Evolutionary conservation across 2,329 filamentous ascomycete genomes (phyloP).

Genomic region (Colletotrichum cereale): DNA sequence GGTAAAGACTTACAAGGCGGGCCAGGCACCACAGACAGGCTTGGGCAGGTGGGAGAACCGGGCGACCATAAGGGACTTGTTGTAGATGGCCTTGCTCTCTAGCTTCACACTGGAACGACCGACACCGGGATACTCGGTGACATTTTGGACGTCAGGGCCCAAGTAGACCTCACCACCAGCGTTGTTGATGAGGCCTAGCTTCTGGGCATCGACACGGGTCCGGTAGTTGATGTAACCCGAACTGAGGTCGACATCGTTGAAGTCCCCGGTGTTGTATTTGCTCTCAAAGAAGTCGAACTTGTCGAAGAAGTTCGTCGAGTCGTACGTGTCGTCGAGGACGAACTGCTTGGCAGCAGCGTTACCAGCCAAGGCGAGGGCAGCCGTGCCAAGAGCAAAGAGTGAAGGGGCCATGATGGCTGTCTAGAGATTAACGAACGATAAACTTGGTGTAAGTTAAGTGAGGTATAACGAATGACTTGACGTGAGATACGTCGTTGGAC

Average conservation of each 20-base stretch:
- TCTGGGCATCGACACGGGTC: conserved; percentile 49
- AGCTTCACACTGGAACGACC: conserved; percentile 72
- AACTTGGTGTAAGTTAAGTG: conserved; percentile 40
- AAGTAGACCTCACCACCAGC: conserved; percentile 53
- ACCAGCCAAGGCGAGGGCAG: conserved; percentile 52
- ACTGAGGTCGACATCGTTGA: conserved; percentile 66
- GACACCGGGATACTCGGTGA: conserved; percentile 42
- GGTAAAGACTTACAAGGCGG: conserved; percentile 67
- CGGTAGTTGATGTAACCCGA: conserved; percentile 73
- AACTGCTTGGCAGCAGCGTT: conserved; percentile 49
- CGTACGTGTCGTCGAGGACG: conserved; percentile 57
- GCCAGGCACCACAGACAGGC: conserved; percentile 77
- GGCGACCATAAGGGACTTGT: conserved; percentile 75
- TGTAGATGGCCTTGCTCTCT: conserved; percentile 72
- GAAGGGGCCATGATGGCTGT: conserved; percentile 55
- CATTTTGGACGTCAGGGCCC: conserved; percentile 51
- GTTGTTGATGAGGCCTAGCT: conserved; percentile 51
- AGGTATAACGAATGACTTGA: conserved; percentile 54
- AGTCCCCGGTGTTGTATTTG: conserved; percentile 38
- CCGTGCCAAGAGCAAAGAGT: conserved; percentile 54
- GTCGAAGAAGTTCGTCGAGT: conserved; percentile 59
- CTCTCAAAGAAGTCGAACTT: conserved; percentile 59
- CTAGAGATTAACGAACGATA: conserved; percentile 46
- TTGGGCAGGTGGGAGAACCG: conserved; percentile 78
- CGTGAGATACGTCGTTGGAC: conserved; percentile 59